These are phyloP conservation scores for Polychaeton citri DNA, from an alignment of 2,329 filamentous ascomycete species.

Conservation along the genomic window DNA sequence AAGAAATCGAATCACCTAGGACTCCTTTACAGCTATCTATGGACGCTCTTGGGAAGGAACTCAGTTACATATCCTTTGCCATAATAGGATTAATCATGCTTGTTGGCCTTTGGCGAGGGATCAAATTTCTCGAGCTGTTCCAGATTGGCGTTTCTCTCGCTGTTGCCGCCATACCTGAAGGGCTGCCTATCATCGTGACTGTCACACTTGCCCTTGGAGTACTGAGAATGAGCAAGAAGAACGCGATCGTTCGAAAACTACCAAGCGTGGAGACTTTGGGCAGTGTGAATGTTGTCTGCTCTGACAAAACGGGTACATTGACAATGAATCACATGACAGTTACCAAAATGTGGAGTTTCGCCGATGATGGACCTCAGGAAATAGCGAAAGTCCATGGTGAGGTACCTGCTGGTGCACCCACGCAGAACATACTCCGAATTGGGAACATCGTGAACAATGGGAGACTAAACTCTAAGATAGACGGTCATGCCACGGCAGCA, in stretches of 20 bases:
- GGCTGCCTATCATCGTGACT: slow-evolving; percentile 93
- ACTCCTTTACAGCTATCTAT: slow-evolving; percentile 92
- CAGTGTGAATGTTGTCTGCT: slow-evolving; percentile 99
- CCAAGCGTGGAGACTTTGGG: slow-evolving; percentile 95
- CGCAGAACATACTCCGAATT: slow-evolving; percentile 70
- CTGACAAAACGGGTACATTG: slow-evolving; percentile 92
- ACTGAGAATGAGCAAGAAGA: slow-evolving; percentile 85
- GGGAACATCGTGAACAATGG: slow-evolving; percentile 96
- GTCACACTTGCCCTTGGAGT: slow-evolving; percentile 92
- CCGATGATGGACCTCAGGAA: slow-evolving; percentile 47
- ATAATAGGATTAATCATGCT: slow-evolving; percentile 90
- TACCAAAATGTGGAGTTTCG: slow-evolving; percentile 89
- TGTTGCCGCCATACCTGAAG: slow-evolving; percentile 91
- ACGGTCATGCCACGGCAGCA: slow-evolving; percentile 48
- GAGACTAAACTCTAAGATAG: slow-evolving; percentile 53
- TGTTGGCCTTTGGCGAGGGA: slow-evolving; percentile 80
- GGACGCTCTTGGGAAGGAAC: slow-evolving; percentile 90
- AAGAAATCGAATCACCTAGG: slow-evolving; percentile 86
- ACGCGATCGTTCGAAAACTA: slow-evolving; percentile 88
- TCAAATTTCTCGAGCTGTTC: slow-evolving; percentile 84
- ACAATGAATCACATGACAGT: slow-evolving; percentile 98
- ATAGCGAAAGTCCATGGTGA: slow-evolving; percentile 41
- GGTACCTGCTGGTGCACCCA: slow-evolving; percentile 54
- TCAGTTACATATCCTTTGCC: slow-evolving; percentile 92
- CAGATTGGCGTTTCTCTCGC: slow-evolving; percentile 94